Percentiles rank a stretch among this genome's conserved stretches.
These are phyloP conservation scores for Byssoonygena ceratinophila DNA, from an alignment of 2,329 filamentous ascomycete genomes.

Conservation along the genomic window DNA sequence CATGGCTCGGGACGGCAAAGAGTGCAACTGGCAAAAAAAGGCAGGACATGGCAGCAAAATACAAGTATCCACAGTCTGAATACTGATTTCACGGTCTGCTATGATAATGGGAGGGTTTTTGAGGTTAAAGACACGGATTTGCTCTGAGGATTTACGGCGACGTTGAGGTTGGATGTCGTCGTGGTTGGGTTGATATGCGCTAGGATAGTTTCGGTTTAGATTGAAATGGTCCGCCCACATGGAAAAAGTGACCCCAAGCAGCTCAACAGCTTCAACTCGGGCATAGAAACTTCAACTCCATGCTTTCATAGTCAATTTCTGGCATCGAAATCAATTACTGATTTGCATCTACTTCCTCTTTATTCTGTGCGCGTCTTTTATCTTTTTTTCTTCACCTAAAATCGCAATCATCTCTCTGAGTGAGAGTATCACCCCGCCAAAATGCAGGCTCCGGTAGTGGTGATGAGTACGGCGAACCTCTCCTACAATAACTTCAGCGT, in stretches of 20 bases:
- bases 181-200: not conserved
- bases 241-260: conserved; percentile 11
- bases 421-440: conserved; percentile 32
- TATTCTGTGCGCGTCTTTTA: conserved; percentile 11
- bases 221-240: conserved; percentile 1
- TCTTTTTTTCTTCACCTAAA: conserved; percentile 6
- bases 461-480: conserved; percentile 53
- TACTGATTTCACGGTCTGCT: not conserved
- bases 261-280: conserved; percentile 11
- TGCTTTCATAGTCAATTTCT: not conserved
- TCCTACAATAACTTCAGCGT: not conserved
- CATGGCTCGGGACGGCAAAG: not conserved
- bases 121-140: no score
- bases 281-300: not conserved
- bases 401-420: conserved; percentile 6
- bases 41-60: not conserved
- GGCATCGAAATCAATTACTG: not conserved
- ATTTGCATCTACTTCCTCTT: conserved; percentile 11
- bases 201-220: conserved; percentile 17
- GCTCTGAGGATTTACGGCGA: not conserved
- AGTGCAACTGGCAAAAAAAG: not conserved
- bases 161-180: not conserved
- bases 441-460: conserved; percentile 66
- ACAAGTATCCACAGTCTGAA: not conserved
- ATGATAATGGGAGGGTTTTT: not conserved